Evolutionary conservation across 108 stramenopile genomes (phyloP).

Genomic region (Discostella pseudostelligera): DNA sequence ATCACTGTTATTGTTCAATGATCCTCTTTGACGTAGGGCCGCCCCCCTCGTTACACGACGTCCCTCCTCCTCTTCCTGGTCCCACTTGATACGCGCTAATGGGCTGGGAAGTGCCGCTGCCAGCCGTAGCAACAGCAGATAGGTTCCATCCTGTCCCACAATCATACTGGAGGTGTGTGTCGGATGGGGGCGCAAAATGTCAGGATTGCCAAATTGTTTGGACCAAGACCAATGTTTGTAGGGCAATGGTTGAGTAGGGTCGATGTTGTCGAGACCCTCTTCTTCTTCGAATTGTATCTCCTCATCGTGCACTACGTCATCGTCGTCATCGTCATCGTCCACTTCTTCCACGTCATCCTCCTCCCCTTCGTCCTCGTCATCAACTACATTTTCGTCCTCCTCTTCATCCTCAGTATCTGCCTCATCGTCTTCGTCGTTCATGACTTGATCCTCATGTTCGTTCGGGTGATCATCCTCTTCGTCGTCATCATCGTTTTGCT

Average conservation of each 20-base stretch:
- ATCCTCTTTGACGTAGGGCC: conserved; percentile 1
- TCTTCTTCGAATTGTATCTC: conserved; percentile 16
- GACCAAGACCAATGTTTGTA: conserved; percentile 52
- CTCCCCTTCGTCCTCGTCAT: conserved; percentile 18
- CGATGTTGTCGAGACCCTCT: conserved; percentile 13
- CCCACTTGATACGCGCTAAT: conserved; percentile 43
- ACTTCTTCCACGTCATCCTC: not conserved
- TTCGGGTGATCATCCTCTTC: conserved; percentile 1
- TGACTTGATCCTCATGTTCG: conserved; percentile 11
- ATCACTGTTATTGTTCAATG: conserved; percentile 10
- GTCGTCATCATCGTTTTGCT: conserved; percentile 1
- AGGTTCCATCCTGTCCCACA: conserved; percentile 47
- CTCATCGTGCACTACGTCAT: not conserved
- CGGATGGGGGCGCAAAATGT: conserved; percentile 39
- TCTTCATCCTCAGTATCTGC: conserved; percentile 24
- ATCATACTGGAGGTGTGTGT: conserved; percentile 43
- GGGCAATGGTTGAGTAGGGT: conserved; percentile 25
- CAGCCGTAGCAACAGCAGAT: conserved; percentile 32
- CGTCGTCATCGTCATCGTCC: conserved; percentile 5
- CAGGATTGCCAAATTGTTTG: conserved; percentile 40
- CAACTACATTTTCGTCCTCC: conserved; percentile 22
- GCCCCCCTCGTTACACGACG: conserved; percentile 33
- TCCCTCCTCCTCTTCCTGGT: conserved; percentile 46
- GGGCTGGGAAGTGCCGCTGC: conserved; percentile 42
- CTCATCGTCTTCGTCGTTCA: conserved; percentile 13